Conservation (phyloP, 768 basidiomycete genomes). For the Hericium coralloides region DNA sequence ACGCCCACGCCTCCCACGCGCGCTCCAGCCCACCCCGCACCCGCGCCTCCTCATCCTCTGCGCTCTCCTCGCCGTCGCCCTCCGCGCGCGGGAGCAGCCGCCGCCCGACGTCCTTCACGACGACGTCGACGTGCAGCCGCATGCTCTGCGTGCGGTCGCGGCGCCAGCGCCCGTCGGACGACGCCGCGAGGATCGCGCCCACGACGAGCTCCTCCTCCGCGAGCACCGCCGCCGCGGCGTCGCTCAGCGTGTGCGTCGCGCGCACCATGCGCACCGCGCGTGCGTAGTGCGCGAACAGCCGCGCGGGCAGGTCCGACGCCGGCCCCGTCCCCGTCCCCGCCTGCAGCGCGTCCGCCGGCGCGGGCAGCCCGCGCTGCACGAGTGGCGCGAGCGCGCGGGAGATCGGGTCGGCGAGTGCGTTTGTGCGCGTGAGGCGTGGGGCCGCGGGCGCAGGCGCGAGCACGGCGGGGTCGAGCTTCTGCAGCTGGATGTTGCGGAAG, state of each 20-base stretch:
- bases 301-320: not conserved
- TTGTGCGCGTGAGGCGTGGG: not conserved
- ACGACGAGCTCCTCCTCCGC: slow-evolving; percentile 67
- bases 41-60: not conserved
- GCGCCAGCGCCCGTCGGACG: slow-evolving; percentile 52
- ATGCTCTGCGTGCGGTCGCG: slow-evolving; percentile 52
- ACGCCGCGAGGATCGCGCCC: slow-evolving; percentile 67
- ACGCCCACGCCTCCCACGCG: slow-evolving; percentile 63
- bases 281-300: slow-evolving; percentile 42
- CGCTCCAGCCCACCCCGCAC: slow-evolving; percentile 28
- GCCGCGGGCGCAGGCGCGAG: not conserved
- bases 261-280: slow-evolving; percentile 67
- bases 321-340: no score
- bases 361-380: not conserved
- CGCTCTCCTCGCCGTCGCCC: not conserved
- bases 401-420: slow-evolving; percentile 2
- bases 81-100: slow-evolving; percentile 17
- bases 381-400: not conserved
- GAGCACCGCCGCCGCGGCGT: slow-evolving; percentile 43
- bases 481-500: slow-evolving; percentile 52
- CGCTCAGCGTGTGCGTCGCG: slow-evolving; percentile 56
- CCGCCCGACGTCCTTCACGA: slow-evolving; percentile 42
- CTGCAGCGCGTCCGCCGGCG: not conserved
- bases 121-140: slow-evolving; percentile 44
- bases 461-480: slow-evolving; percentile 21